Percentiles rank a stretch among this genome's conserved stretches.
These are phyloP conservation scores for Suillus decipiens DNA, from an alignment of 768 basidiomycete genomes.

Conservation along the genomic window DNA sequence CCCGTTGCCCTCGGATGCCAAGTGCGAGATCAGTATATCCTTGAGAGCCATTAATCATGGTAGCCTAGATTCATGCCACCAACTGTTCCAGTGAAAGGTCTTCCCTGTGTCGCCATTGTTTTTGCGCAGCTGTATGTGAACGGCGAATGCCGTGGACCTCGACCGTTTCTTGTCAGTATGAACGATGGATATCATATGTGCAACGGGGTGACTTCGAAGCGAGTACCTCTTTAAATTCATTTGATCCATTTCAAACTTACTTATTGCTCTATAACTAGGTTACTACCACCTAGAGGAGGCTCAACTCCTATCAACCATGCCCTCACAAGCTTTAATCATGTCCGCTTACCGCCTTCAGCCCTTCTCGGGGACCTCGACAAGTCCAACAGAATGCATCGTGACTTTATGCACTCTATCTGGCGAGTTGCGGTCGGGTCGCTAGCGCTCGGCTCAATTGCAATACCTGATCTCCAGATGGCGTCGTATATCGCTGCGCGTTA, in stretches of 20 bases:
- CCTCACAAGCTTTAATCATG: conserved; percentile 39
- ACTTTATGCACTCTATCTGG: conserved; percentile 31
- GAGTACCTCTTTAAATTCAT: background rate
- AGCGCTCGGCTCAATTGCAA: conserved; percentile 23
- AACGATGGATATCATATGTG: conserved; percentile 40
- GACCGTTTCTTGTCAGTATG: conserved; percentile 42
- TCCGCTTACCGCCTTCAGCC: conserved; percentile 33
- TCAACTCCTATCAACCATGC: conserved; percentile 35
- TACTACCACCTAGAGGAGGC: conserved; percentile 29
- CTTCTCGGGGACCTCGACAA: conserved; percentile 31
- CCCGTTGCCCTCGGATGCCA: conserved; percentile 36
- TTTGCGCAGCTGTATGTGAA: conserved; percentile 40
- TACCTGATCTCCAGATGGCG: conserved; percentile 27
- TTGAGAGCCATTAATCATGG: background rate
- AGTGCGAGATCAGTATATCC: conserved; percentile 26
- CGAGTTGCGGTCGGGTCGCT: conserved; percentile 37
- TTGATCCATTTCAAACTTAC: background rate
- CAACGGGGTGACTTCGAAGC: conserved; percentile 35
- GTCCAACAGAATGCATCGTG: conserved; percentile 17
- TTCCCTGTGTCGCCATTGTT: conserved; percentile 41
- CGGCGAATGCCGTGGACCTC: conserved; percentile 37
- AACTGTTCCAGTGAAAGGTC: conserved; percentile 35
- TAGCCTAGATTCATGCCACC: conserved; percentile 45
- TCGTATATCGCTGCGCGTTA: conserved; percentile 33
- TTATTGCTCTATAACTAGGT: conserved; percentile 10